Evolutionary conservation across 2,329 filamentous ascomycete species (phyloP), one percentile per base, ranked within the genome.

Genomic region (Curvularia spicifera): DNA sequence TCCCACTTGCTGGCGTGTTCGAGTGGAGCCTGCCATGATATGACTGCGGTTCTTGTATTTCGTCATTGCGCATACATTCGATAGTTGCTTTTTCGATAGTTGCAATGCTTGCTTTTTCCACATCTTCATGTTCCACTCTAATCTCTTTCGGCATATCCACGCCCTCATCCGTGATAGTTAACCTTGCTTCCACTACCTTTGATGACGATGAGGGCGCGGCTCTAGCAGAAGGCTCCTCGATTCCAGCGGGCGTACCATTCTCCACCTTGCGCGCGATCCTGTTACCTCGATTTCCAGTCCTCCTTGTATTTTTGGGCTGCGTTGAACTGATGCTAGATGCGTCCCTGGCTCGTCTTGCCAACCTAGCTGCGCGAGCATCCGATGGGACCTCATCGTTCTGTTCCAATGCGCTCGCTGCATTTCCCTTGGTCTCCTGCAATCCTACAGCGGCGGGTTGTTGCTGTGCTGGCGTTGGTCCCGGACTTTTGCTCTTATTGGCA

Each of bases 351-450:
- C 62, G 57, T 28, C 60, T 39, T 18, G 54, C 51, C 45, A 60
- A 44, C 40, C 57, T 58, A 20, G 37, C 26, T 24, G 57, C 43
- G 33, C 62, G 60, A 59, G 54, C 39, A 44, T 60, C 51, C 18
- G 44, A 42, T 29, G 46, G 18, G 26, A 49, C 33, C 22, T 51
- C 33, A 7, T 24, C 31, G 5, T 45, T 37, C 42, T 42, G 39
- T 28, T 28, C 29, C 53, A 35, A 15, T 6, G 26, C 48, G 20
- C 37, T 43, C 9, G 35, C 40, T 28, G 31, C 12, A 40, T 50
- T 35, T n/a, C 15, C 40, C 18, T 39, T 45, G 22, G 18, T 40
- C 26, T 50, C 42, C n/a, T 48, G 18, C 3, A 29, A 22, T 20
- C 49, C 46, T 31, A 29, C 26, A 29, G 18, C 15, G 5, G 13